Evolutionary conservation across 2,329 filamentous ascomycete species (phyloP), one percentile per base, ranked within the genome.

Genomic region (Salinomyces thailandicus): DNA sequence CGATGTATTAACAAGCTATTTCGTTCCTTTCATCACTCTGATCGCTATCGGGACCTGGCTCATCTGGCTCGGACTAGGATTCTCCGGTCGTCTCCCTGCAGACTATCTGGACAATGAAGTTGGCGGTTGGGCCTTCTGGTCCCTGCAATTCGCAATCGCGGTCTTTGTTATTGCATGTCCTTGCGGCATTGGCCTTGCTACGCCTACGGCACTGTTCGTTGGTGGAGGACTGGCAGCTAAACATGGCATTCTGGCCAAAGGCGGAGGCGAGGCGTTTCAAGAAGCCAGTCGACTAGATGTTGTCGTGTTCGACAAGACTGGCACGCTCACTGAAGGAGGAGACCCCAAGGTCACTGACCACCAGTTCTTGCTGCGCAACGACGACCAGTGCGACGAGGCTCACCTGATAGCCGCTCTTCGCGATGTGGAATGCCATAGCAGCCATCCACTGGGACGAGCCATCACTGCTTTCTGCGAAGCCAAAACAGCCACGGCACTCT

Each of bases 121-220:
- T 12, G 77, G 77, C n/a, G 74, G 77, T 7, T 82, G 78, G 74
- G 69, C 74, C 0, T 71, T 79, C 1, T 89, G 84, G 67, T 79
- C 81, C 2, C 69, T 91, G 30, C 78, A 84, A 44, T 91, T 89
- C 67, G 81, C 85, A 12, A 89, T 93, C 49, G 75, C 85, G 5
- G 84, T 91, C 9, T 91, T 93, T 48, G 83, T 93, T 20, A 79
- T 93, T 18, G 84, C 85, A 2, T 93, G 85, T 52, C 85, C 85
- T 2, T 93, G 85, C 51, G 85, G 85, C 2, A 70, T 93, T 11
- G 85, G 80, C 1, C 73, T 93, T 5, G 85, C 85, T n/a, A 84
- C 84, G 0, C 85, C 85, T 1, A 93, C 85, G 0, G 85, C 85
- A 8, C 54, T 93, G 20, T 89, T 89, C 46, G 84, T 91, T 7